These are phyloP conservation scores for Penicillium sp. DNA, from an alignment of 2,329 filamentous ascomycete genomes.

Conservation along the genomic window DNA sequence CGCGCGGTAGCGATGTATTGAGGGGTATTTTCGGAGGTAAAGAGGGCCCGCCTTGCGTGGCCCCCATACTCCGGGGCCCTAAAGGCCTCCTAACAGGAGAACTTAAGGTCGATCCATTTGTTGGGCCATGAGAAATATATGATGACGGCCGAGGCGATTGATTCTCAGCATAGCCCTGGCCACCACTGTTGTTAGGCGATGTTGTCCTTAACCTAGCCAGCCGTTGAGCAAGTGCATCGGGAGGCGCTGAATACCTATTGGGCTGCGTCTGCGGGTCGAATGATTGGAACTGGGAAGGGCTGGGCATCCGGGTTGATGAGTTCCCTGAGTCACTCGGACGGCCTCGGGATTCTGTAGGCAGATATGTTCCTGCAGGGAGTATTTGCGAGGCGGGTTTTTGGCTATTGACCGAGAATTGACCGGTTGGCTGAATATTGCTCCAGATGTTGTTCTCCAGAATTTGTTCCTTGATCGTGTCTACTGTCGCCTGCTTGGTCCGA, in stretches of 20 bases:
- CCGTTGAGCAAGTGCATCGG: slow-evolving; percentile 47
- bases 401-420: slow-evolving; percentile 17
- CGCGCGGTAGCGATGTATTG: slow-evolving; percentile 49
- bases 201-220: slow-evolving; percentile 46
- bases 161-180: slow-evolving; percentile 26
- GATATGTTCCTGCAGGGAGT: slow-evolving; percentile 19
- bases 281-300: slow-evolving; percentile 43
- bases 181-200: slow-evolving; percentile 22
- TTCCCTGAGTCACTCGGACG: slow-evolving; percentile 29
- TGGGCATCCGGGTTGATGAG: slow-evolving; percentile 44
- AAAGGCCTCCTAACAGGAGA: slow-evolving; percentile 38
- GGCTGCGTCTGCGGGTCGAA: slow-evolving; percentile 28
- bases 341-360: slow-evolving; percentile 24
- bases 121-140: slow-evolving; percentile 26
- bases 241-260: slow-evolving; percentile 33
- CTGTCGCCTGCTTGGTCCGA: slow-evolving; percentile 47
- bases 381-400: slow-evolving; percentile 19
- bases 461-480: slow-evolving; percentile 47
- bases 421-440: slow-evolving; percentile 35
- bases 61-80: slow-evolving; percentile 51
- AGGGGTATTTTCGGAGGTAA: slow-evolving; percentile 51
- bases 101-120: slow-evolving; percentile 23
- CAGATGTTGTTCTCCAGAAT: slow-evolving; percentile 45
- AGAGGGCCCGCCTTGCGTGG: slow-evolving; percentile 38
- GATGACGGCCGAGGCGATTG: slow-evolving; percentile 30